Evolutionary conservation across 441 rosid species (phyloP), one percentile per base, ranked within the genome.

Genomic region (Corymbia citriodora): DNA sequence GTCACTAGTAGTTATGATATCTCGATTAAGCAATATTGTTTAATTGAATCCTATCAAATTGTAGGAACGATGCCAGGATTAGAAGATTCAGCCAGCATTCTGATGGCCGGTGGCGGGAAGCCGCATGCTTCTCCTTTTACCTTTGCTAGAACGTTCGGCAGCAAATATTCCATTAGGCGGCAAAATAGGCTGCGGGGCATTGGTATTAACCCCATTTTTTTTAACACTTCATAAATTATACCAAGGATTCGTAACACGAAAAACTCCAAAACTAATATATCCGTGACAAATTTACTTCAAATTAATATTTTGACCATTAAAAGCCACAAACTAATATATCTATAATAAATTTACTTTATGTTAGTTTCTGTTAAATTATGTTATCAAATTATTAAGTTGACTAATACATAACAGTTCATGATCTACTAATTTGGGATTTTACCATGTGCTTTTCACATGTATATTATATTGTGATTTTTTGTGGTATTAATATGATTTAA

Each of bases 271-370:
- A 57, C 63, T 57, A 21, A 23, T 57, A 57, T 57, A 57, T 57
- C 0, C 23, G 2, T 57, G 12, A 57, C 0, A 57, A 23, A 57
- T 57, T 57, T 57, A 57, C 10, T 57, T 57, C 23, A 6, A 27
- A 57, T 57, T 57, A 57, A 1, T 21, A 57, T 57, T 57, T 40
- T 40, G 45, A 40, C 45, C 45, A 57, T 27, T 21, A 57, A 57
- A 55, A 57, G 23, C 29, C 29, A 21, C 4, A 2, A 10, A 57
- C 6, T 0, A 1, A 57, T 57, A 23, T 12, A 2, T 1, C 23
- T 57, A 57, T 57, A 57, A 21, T 4, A 4, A 57, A 57, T 4
- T 57, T 57, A 57, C 29, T 2, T 57, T 57, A 0, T 4, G 0
- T 57, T 57, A 23, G 0, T 57, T 57, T 57, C 10, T 27, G 5